Percentiles rank a stretch among this genome's conserved stretches.
Evolutionary conservation across 345 rosid species (phyloP).

Genomic region (Camelina sativa): DNA sequence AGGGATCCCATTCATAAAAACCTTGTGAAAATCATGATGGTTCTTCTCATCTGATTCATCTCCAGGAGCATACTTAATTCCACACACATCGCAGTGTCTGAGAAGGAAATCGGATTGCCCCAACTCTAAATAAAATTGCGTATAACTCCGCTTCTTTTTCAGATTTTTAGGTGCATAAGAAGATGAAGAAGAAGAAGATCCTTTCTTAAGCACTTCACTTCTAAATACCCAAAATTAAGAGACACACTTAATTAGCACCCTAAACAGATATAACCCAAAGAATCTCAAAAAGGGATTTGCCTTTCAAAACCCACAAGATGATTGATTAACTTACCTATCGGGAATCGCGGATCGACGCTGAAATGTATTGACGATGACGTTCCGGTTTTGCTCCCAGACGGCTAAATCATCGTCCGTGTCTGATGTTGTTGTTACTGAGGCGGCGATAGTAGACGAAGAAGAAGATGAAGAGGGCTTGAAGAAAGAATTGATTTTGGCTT

Average conservation of each 20-base stretch:
- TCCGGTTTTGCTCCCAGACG: constrained; percentile 50
- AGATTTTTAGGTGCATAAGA: constrained; percentile 38
- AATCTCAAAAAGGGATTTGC: background rate
- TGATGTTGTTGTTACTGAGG: constrained; percentile 28
- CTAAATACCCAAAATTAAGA: constrained; percentile 27
- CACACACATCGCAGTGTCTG: constrained; percentile 61
- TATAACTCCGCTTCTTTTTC: constrained; percentile 79
- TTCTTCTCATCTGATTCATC: constrained; percentile 75
- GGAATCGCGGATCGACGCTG: constrained; percentile 51
- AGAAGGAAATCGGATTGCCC: constrained; percentile 93
- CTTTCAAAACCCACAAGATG: background rate
- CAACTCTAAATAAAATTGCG: constrained; percentile 77
- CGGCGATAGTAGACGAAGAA: constrained; percentile 5
- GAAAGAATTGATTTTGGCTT: constrained; percentile 77
- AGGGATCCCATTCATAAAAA: constrained; percentile 65
- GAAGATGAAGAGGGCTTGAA: constrained; percentile 55
- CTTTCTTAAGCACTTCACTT: constrained; percentile 29
- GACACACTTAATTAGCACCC: background rate
- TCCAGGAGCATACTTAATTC: constrained; percentile 71
- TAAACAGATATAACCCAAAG: constrained; percentile 1
- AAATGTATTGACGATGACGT: constrained; percentile 54
- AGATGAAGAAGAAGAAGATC: background rate
- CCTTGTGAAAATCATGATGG: constrained; percentile 68
- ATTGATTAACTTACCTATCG: constrained; percentile 43
- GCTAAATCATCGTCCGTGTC: constrained; percentile 45